Evolutionary conservation across 2,329 filamentous ascomycete species (phyloP).

Genomic region (Claviceps spartinae): DNA sequence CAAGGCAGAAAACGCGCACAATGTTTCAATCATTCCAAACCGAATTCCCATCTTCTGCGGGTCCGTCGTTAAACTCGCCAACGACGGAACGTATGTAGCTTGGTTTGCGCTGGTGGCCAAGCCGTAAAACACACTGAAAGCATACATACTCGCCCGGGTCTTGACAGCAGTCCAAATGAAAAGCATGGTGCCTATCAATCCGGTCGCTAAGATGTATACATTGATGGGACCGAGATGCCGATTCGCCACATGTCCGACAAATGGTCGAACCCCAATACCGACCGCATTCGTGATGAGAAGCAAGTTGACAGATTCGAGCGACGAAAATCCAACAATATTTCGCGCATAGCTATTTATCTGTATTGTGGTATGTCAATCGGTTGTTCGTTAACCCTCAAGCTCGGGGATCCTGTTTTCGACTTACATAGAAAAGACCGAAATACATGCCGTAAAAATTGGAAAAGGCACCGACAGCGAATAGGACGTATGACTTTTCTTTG

Average conservation of each 20-base stretch:
- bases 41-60: slow-evolving; percentile 30
- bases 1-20: slow-evolving; percentile 28
- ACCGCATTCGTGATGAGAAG: slow-evolving; percentile 44
- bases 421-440: slow-evolving; percentile 28
- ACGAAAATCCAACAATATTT: slow-evolving; percentile 29
- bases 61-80: slow-evolving; percentile 22
- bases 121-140: slow-evolving; percentile 31
- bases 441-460: slow-evolving; percentile 27
- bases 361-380: background rate
- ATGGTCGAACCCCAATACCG: slow-evolving; percentile 39
- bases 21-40: slow-evolving; percentile 31
- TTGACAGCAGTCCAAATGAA: slow-evolving; percentile 43
- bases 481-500: slow-evolving; percentile 38
- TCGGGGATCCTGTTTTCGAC: background rate
- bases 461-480: slow-evolving; percentile 37
- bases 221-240: slow-evolving; percentile 39
- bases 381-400: background rate
- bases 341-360: slow-evolving; percentile 25
- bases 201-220: slow-evolving; percentile 33
- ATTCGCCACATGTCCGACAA: slow-evolving; percentile 41
- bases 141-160: slow-evolving; percentile 25
- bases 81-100: background rate
- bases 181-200: slow-evolving; percentile 31
- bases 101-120: slow-evolving; percentile 23
- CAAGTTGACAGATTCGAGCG: slow-evolving; percentile 36